Conservation (phyloP, 352 stramenopile genomes). For the Peronosclerospora sorghi region DNA sequence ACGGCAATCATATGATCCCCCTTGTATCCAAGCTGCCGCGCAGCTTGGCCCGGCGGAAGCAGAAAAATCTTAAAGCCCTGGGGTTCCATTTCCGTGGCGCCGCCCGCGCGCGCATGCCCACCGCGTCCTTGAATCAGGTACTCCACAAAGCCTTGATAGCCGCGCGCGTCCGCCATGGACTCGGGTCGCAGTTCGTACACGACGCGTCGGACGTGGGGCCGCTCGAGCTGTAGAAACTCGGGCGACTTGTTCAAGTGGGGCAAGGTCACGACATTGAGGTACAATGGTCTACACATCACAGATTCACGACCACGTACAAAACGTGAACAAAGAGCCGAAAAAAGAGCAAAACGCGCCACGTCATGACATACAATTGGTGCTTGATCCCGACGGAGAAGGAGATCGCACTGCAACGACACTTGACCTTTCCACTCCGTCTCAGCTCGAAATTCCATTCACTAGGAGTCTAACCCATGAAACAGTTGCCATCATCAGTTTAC, state of each 20-base stretch:
- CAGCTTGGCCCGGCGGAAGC: constrained; percentile 46
- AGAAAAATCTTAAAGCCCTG: constrained; percentile 71
- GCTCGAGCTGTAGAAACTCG: constrained; percentile 58
- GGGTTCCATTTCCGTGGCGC: constrained; percentile 46
- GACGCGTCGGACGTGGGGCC: constrained; percentile 29
- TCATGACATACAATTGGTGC: constrained; percentile 18
- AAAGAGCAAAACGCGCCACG: background rate
- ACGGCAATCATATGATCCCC: constrained; percentile 55
- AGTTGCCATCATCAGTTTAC: too few relatives aligned
- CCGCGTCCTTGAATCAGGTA: constrained; percentile 51
- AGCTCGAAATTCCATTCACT: constrained; percentile 31
- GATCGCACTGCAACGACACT: constrained; percentile 24
- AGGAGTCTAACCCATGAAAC: constrained; percentile 19
- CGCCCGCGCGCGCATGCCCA: constrained; percentile 35
- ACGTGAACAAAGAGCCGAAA: background rate
- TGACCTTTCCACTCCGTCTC: constrained; percentile 24
- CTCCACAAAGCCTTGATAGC: constrained; percentile 51
- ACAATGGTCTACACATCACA: constrained; percentile 28
- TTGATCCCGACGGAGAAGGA: constrained; percentile 19
- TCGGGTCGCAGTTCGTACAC: constrained; percentile 67
- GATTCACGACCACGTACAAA: too few relatives aligned
- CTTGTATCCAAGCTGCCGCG: constrained; percentile 65
- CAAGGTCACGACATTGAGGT: constrained; percentile 50
- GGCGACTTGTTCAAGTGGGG: constrained; percentile 45
- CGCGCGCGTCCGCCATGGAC: constrained; percentile 31